Evolutionary conservation across 345 rosid genomes (phyloP).

Genomic region (Acer negundo): DNA sequence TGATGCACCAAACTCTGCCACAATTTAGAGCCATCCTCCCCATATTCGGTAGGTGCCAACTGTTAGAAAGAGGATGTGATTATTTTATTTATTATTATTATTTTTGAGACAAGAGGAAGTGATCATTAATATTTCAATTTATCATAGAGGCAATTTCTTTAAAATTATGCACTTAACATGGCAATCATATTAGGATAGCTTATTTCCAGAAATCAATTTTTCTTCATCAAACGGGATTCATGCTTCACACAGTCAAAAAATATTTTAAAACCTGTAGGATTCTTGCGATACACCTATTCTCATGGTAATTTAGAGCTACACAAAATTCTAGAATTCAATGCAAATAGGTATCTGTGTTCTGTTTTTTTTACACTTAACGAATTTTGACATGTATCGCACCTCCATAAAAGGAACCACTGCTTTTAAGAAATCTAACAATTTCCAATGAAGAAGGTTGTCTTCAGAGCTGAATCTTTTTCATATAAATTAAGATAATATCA

Average conservation of each 20-base stretch:
- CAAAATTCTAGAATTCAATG: background rate
- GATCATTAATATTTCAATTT: background rate
- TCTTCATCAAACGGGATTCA: slow-evolving; percentile 1
- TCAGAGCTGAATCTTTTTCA: background rate
- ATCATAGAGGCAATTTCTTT: background rate
- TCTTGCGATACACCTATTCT: background rate
- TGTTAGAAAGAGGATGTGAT: slow-evolving; percentile 36
- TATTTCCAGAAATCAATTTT: too few species aligned
- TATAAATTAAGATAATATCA: background rate
- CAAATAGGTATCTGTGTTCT: background rate
- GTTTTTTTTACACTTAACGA: background rate
- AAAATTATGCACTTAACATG: background rate
- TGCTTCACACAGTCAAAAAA: background rate
- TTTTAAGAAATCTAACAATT: background rate
- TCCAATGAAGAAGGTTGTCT: background rate
- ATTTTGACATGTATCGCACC: background rate
- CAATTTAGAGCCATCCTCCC: slow-evolving; percentile 73
- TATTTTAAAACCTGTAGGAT: background rate
- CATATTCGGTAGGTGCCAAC: slow-evolving; percentile 60
- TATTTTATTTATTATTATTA: background rate
- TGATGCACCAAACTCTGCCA: slow-evolving; percentile 97
- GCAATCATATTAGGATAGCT: background rate
- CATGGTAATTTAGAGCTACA: background rate
- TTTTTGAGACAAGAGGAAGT: slow-evolving; percentile 11
- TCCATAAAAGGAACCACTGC: background rate